Evolutionary conservation across 768 basidiomycete species (phyloP).

Genomic region (Mycena pura): DNA sequence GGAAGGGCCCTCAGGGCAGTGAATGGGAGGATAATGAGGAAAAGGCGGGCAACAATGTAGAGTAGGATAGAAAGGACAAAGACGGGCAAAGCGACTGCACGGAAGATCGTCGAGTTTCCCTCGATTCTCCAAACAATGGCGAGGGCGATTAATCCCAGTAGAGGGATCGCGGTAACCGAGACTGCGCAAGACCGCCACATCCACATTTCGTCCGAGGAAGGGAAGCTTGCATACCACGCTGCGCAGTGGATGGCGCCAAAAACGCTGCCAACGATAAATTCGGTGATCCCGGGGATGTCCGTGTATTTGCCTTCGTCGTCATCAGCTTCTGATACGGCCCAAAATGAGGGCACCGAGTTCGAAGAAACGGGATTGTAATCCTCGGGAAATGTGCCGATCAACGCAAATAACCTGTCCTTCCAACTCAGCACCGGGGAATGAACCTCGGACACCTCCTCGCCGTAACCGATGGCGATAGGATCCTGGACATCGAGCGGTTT

Average conservation of each 20-base stretch:
- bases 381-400: neutral
- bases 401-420: neutral
- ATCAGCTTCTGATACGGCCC: neutral
- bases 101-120: neutral
- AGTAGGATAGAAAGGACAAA: no score
- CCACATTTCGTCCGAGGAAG: conserved; percentile 20
- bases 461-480: conserved; percentile 20
- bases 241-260: conserved; percentile 37
- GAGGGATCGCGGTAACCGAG: conserved; percentile 15
- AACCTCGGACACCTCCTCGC: neutral
- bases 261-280: conserved; percentile 11
- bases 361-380: neutral
- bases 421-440: no score
- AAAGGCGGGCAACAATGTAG: neutral
- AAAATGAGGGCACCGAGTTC: neutral
- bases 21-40: neutral
- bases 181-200: conserved; percentile 30
- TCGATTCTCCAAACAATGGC: neutral
- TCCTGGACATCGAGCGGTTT: conserved; percentile 44
- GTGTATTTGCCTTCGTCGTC: no score
- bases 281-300: neutral
- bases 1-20: neutral
- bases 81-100: neutral
- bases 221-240: conserved; percentile 33
- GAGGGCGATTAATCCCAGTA: neutral